Evolutionary conservation across 345 rosid species (phyloP).

Genomic region (Citrus inodora): DNA sequence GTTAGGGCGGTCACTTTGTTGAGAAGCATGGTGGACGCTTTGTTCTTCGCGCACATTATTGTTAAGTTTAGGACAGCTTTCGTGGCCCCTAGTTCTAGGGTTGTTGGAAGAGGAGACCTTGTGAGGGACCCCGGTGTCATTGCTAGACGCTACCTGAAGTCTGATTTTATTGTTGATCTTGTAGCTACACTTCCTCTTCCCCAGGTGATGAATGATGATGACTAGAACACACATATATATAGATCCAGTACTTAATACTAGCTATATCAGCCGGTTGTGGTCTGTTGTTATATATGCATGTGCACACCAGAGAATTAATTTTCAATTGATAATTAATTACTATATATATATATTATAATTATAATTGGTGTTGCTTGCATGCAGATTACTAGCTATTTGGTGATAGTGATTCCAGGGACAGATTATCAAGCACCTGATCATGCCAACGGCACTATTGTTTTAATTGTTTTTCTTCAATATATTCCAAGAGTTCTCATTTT

Average conservation of each 20-base stretch:
- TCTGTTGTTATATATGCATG: too few species aligned
- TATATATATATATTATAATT: too few species aligned
- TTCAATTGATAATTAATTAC: too few species aligned
- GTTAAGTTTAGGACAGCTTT: slow-evolving; percentile 73
- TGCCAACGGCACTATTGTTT: slow-evolving; percentile 66
- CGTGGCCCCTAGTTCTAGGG: slow-evolving; percentile 64
- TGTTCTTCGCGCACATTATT: slow-evolving; percentile 57
- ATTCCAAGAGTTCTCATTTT: slow-evolving; percentile 69
- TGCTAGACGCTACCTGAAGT: slow-evolving; percentile 56
- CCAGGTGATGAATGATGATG: slow-evolving; percentile 42
- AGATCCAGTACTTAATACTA: too few species aligned
- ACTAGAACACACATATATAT: too few species aligned
- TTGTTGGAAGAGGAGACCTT: slow-evolving; percentile 81
- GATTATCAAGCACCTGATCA: slow-evolving; percentile 32
- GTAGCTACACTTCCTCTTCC: slow-evolving; percentile 83
- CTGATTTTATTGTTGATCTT: slow-evolving; percentile 57
- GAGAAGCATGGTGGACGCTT: slow-evolving; percentile 64
- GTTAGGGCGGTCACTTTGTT: slow-evolving; percentile 59
- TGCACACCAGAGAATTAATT: too few species aligned
- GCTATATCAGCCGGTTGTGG: too few species aligned
- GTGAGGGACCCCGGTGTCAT: slow-evolving; percentile 65
- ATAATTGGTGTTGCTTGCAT: not conserved
- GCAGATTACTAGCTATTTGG: slow-evolving; percentile 76
- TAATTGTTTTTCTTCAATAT: slow-evolving; percentile 75
- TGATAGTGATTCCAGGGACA: slow-evolving; percentile 62